Percentiles rank a stretch among this genome's conserved stretches.
phyloP scores from a whole-genome alignment of 2,329 filamentous ascomycete species.

The Aureobasidium musti region DNA sequence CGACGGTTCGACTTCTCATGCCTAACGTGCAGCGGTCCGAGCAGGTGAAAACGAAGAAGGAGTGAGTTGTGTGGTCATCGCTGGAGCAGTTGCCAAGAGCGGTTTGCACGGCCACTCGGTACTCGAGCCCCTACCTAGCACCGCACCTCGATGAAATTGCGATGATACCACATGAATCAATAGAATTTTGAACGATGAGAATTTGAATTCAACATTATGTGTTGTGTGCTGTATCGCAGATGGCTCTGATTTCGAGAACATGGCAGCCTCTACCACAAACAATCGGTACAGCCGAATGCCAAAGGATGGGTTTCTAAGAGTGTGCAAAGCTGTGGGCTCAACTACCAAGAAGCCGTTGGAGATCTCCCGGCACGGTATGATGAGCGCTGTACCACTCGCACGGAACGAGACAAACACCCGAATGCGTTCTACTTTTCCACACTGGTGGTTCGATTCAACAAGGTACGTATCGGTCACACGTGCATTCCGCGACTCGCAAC shows the following conservation, averaged over 20 bases:
- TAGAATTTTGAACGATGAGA: too few relatives aligned
- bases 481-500: not conserved
- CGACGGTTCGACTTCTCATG: not conserved
- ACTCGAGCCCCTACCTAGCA: not conserved
- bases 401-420: not conserved
- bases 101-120: not conserved
- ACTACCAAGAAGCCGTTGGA: not conserved
- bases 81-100: not conserved
- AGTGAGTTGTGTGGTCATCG: not conserved
- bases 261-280: too few relatives aligned
- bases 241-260: too few relatives aligned
- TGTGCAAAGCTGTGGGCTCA: not conserved
- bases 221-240: too few relatives aligned
- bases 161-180: too few relatives aligned
- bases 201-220: too few relatives aligned
- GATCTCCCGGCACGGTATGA: conserved; percentile 3
- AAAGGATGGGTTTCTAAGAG: not conserved
- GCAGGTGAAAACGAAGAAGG: conserved; percentile 15
- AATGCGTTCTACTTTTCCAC: not conserved
- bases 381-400: not conserved
- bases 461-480: not conserved
- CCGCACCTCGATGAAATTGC: not conserved
- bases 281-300: not conserved
- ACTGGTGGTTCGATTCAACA: conserved; percentile 1
- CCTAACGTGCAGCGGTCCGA: not conserved